Conservation (phyloP, 2,329 filamentous ascomycete species). For the Onygenales sp. region DNA sequence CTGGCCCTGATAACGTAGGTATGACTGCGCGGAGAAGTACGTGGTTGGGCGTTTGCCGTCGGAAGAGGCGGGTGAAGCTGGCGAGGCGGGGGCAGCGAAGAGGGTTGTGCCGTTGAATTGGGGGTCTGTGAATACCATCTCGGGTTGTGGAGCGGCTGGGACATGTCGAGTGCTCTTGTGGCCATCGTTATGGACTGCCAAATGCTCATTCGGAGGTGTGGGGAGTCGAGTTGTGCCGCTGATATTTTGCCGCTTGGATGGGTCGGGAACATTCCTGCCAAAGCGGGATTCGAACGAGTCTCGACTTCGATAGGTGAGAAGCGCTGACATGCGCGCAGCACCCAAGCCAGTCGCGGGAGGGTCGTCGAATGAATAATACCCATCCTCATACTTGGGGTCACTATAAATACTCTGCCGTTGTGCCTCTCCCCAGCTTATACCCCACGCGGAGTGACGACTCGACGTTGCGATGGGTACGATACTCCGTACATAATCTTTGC, state of each 20-base stretch:
- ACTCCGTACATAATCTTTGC: conserved; percentile 49
- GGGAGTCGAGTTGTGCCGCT: conserved; percentile 52
- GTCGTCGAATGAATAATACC: conserved; percentile 82
- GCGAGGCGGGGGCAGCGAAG: conserved; percentile 35
- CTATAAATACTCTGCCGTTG: conserved; percentile 71
- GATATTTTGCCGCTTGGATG: conserved; percentile 73
- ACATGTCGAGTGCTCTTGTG: conserved; percentile 52
- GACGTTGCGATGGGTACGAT: conserved; percentile 50
- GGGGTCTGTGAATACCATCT: conserved; percentile 47
- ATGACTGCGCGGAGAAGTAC: conserved; percentile 98
- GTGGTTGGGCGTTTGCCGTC: conserved; percentile 47
- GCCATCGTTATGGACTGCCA: conserved; percentile 75
- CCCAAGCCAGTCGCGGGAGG: conserved; percentile 80
- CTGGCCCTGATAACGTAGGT: conserved; percentile 87
- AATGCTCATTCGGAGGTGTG: conserved; percentile 62
- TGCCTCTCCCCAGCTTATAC: conserved; percentile 50
- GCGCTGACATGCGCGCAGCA: conserved; percentile 90
- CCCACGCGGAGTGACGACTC: conserved; percentile 48
- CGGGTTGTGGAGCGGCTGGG: conserved; percentile 11
- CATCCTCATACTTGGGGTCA: conserved; percentile 96
- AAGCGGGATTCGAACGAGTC: conserved; percentile 96
- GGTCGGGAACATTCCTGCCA: conserved; percentile 82
- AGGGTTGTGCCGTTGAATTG: conserved; percentile 60
- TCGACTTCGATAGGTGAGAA: conserved; percentile 90
- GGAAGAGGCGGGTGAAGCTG: conserved; percentile 17